Percentiles rank a stretch among this genome's conserved stretches.
Conservation (phyloP, 371 early-diverging fungal species). For the Zopfochytrium polystomum region DNA sequence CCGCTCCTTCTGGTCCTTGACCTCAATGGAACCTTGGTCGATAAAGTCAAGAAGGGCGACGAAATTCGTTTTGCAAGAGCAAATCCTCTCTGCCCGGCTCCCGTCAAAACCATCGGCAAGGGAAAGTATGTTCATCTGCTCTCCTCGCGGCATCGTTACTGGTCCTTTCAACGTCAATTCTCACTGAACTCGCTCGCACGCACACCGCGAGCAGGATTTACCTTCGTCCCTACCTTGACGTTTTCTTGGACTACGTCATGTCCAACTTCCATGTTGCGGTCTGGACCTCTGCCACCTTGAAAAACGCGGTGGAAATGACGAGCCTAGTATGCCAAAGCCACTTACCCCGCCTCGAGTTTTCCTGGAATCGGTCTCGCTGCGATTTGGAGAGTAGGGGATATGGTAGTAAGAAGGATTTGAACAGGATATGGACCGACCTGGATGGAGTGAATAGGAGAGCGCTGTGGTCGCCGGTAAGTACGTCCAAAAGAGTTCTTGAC, state of each 20-base stretch:
- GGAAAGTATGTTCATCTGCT: too few relatives aligned
- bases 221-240: conserved; percentile 38
- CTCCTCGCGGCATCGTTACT: not conserved
- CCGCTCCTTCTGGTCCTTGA: too few relatives aligned
- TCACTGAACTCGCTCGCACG: too few relatives aligned
- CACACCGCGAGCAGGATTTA: conserved; percentile 19
- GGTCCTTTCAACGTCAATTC: conserved; percentile 8
- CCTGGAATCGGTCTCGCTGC: conserved; percentile 11
- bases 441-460: not conserved
- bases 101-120: too few relatives aligned
- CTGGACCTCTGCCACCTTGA: conserved; percentile 39
- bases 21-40: too few relatives aligned
- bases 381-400: conserved; percentile 21
- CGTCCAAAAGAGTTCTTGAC: not conserved
- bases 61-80: too few relatives aligned
- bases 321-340: not conserved
- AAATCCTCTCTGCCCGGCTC: too few relatives aligned
- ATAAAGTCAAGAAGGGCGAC: too few relatives aligned
- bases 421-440: not conserved
- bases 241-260: conserved; percentile 31
- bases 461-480: not conserved
- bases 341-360: not conserved
- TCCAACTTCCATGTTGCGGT: conserved; percentile 31
- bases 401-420: conserved; percentile 23
- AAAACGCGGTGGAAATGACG: conserved; percentile 29